A percentile compares a stretch with the other conserved stretches of the same genome.
Conservation (phyloP, 1,284 basidiomycete genomes). For the Tylopilus orsonianus region DNA sequence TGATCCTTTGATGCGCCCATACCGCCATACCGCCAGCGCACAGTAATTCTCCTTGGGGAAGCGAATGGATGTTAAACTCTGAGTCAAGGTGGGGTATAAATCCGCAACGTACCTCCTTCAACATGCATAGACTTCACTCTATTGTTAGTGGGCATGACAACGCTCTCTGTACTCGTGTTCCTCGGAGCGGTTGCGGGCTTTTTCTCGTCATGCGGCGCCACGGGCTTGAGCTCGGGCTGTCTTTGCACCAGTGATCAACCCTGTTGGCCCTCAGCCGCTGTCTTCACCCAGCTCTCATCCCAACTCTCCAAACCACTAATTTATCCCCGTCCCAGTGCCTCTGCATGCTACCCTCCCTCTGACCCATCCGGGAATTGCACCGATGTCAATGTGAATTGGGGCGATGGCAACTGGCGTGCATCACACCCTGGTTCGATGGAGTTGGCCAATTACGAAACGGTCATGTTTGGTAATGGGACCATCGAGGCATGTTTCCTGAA, state of each 20-base stretch:
- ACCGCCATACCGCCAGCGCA: too few species aligned
- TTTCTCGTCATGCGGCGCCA: background rate
- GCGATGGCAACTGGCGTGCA: slow-evolving; percentile 40
- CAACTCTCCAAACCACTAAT: slow-evolving; percentile 33
- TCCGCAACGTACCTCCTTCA: background rate
- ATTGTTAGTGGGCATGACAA: slow-evolving; percentile 1
- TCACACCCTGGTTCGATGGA: slow-evolving; percentile 44
- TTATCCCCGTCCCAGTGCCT: slow-evolving; percentile 25
- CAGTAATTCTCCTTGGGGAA: background rate
- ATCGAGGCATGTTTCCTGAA: slow-evolving; percentile 32
- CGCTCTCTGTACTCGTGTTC: background rate
- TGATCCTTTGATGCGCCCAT: background rate
- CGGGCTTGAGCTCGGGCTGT: slow-evolving; percentile 4
- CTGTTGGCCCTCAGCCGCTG: slow-evolving; percentile 42
- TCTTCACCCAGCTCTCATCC: slow-evolving; percentile 25
- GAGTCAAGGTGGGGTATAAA: background rate
- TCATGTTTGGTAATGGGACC: slow-evolving; percentile 39
- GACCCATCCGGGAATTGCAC: slow-evolving; percentile 25
- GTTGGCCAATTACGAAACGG: slow-evolving; percentile 41
- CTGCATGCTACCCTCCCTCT: slow-evolving; percentile 26
- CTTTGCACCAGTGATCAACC: slow-evolving; percentile 25
- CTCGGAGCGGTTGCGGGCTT: background rate
- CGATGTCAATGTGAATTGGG: slow-evolving; percentile 29
- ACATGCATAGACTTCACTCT: background rate
- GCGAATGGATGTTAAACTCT: too few species aligned